These are phyloP conservation scores for Lepidium campestre DNA, from an alignment of 441 rosid species.

Conservation along the genomic window DNA sequence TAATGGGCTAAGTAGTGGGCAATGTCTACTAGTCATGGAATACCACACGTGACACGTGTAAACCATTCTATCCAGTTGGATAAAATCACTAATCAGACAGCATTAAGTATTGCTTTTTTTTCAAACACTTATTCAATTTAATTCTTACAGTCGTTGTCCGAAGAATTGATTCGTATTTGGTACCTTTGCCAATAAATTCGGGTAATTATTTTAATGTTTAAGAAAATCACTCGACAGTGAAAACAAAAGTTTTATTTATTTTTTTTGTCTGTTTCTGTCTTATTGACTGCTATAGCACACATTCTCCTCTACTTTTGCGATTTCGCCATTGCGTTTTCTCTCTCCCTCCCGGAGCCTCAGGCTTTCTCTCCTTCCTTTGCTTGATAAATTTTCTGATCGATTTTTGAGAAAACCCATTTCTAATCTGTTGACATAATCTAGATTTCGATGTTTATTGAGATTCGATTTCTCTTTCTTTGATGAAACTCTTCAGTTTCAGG, in stretches of 20 bases:
- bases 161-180: neutral
- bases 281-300: conserved; percentile 9
- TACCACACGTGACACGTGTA: conserved; percentile 10
- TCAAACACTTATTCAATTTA: neutral
- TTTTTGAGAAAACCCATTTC: conserved; percentile 16
- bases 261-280: conserved; percentile 23
- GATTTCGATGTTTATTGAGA: conserved; percentile 10
- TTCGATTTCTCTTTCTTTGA: conserved; percentile 19
- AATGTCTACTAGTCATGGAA: neutral
- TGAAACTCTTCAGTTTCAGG: conserved; percentile 13
- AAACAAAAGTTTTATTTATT: conserved; percentile 23
- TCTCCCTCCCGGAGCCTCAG: conserved; percentile 21
- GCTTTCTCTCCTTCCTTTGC: conserved; percentile 9
- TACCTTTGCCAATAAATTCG: neutral
- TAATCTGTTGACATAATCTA: conserved; percentile 12
- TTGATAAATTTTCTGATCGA: neutral
- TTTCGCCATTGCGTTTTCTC: neutral
- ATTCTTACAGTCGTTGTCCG: neutral
- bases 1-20: conserved; percentile 8
- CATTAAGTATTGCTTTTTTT: no score
- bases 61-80: neutral
- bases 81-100: no score
- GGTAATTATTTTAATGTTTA: neutral
- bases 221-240: conserved; percentile 1
- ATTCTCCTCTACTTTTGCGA: conserved; percentile 19